phyloP scores from a whole-genome alignment of 2,329 filamentous ascomycete genomes.

The Xylaria multiplex region DNA sequence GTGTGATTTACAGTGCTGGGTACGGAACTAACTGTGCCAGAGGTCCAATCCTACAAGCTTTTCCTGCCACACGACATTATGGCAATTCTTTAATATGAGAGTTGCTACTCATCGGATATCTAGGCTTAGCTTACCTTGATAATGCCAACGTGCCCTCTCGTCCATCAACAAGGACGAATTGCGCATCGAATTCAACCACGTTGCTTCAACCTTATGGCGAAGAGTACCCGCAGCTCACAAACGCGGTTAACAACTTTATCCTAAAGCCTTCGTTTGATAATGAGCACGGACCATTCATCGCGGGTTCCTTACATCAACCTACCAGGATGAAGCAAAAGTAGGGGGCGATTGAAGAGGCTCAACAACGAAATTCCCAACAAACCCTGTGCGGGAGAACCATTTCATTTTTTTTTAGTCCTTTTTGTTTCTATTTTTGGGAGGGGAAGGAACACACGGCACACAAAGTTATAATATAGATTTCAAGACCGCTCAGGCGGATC shows the following conservation, averaged over 20 bases:
- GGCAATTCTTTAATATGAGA: background rate
- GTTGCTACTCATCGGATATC: background rate
- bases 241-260: background rate
- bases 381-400: background rate
- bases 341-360: slow-evolving; percentile 15
- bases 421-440: background rate
- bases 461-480: background rate
- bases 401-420: too few species aligned
- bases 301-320: slow-evolving; percentile 22
- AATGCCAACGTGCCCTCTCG: slow-evolving; percentile 10
- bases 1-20: slow-evolving; percentile 11
- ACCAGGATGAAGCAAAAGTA: slow-evolving; percentile 34
- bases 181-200: background rate
- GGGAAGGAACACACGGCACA: background rate
- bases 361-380: background rate
- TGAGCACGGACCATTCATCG: slow-evolving; percentile 29
- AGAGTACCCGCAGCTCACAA: background rate
- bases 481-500: background rate
- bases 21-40: slow-evolving; percentile 15
- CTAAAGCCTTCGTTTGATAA: slow-evolving; percentile 23
- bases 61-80: background rate
- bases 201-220: background rate
- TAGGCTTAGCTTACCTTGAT: slow-evolving; percentile 1
- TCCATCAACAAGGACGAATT: background rate
- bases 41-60: slow-evolving; percentile 20